Evolutionary conservation across 1,139 yeast species (phyloP).

Genomic region (Saccharomyces hybrid): DNA sequence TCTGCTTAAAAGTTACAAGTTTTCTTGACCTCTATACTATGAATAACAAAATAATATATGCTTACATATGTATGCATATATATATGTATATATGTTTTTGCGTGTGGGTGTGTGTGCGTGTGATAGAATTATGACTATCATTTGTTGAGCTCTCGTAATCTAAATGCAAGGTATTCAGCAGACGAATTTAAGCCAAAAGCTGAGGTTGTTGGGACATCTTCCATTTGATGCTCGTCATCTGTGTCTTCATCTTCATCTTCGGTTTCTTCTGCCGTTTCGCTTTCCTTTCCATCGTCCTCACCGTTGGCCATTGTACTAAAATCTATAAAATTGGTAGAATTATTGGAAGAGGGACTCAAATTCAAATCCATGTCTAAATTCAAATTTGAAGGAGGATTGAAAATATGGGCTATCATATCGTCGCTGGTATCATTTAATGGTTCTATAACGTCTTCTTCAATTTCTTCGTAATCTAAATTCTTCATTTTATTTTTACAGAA

Average conservation of each 20-base stretch:
- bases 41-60: neutral
- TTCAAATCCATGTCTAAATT: neutral
- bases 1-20: neutral
- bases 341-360: neutral
- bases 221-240: constrained; percentile 10
- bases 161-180: constrained; percentile 24
- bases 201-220: constrained; percentile 19
- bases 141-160: constrained; percentile 3
- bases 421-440: neutral
- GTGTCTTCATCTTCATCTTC: constrained; percentile 7
- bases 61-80: neutral
- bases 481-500: constrained; percentile 14
- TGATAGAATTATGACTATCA: neutral
- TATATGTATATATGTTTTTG: neutral
- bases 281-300: neutral
- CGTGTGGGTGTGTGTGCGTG: neutral
- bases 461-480: constrained; percentile 20
- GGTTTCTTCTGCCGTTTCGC: neutral
- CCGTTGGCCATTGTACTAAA: neutral
- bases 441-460: constrained; percentile 16
- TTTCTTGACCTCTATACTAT: neutral
- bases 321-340: neutral
- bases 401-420: neutral
- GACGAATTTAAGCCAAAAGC: constrained; percentile 28
- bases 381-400: neutral